Evolutionary conservation across 257 asterid genomes (phyloP), one percentile per base, ranked within the genome.

Genomic region (Anisodus acutangulus): DNA sequence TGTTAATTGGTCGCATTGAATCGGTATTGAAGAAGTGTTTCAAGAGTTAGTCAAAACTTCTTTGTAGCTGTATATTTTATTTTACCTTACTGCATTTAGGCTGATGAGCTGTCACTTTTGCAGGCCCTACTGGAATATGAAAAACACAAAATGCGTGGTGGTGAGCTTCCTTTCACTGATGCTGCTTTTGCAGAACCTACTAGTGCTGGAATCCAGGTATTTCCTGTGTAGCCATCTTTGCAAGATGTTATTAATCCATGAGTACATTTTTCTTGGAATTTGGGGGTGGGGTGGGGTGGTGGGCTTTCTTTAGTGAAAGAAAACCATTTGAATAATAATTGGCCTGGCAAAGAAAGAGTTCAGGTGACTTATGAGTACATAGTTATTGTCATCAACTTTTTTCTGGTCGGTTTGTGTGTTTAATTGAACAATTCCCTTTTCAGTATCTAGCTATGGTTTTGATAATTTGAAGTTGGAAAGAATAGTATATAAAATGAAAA

Each of bases 41-140:
- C 19, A 47, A 47, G 60, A 74, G 19, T 47, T 74, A 15, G 54
- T 71, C 55, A 43, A 43, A 45, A 9, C 39, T 71, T 47, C 55
- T 71, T 45, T 71, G 79, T n/a, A n/a, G 58, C 58, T 71, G 9
- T 71, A 71, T n/a, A 70, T 49, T 47, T 22, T 74, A 19, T 74
- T 71, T 47, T 74, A 74, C 81, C 39, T 78, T 57, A 57, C 54
- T 85, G 86, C 76, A 58, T 72, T 81, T 67, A 89, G 78, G 80
- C 86, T 86, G 80, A 82, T 82, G 82, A 70, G 70, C 71, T 66
- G 83, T 74, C 85, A 58, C 63, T 85, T 74, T 79, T 90, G 68
- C 82, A 95, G 98, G 92, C 98, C 60, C 89, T 95, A 26, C 80
- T 94, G 87, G 98, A 95, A 89, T 95, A 95, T 85, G 98, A 95